These are phyloP conservation scores for Wickerhamomyces sp. DNA, from an alignment of 1,139 yeast species.

Conservation along the genomic window DNA sequence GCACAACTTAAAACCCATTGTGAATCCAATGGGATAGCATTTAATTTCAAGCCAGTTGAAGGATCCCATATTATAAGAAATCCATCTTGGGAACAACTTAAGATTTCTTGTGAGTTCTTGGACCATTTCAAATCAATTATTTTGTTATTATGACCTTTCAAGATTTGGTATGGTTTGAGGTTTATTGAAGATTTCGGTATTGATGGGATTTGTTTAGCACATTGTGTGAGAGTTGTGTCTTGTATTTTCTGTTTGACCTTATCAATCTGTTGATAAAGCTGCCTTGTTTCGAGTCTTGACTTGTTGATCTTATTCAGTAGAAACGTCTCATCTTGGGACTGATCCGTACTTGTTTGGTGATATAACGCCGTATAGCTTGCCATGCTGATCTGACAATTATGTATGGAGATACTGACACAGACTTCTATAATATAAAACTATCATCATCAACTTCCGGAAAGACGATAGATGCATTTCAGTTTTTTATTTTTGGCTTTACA, in stretches of 20 bases:
- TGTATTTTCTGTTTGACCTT: constrained; percentile 36
- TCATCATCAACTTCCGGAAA: background rate
- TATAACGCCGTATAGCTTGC: too few relatives aligned
- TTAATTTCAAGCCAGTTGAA: constrained; percentile 62
- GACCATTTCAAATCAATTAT: constrained; percentile 69
- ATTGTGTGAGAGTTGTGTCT: constrained; percentile 41
- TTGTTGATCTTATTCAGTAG: constrained; percentile 14
- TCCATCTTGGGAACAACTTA: constrained; percentile 87
- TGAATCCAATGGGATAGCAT: constrained; percentile 65
- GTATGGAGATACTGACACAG: too few relatives aligned
- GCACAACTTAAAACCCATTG: constrained; percentile 81
- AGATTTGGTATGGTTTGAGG: constrained; percentile 34
- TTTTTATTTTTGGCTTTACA: background rate
- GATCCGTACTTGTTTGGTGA: too few relatives aligned
- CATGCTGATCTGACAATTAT: too few relatives aligned
- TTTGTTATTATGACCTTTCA: constrained; percentile 75
- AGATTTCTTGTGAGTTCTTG: constrained; percentile 48
- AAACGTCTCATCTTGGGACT: background rate
- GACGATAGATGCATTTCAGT: too few relatives aligned
- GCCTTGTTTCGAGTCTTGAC: constrained; percentile 44
- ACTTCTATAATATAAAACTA: too few relatives aligned
- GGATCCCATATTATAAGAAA: constrained; percentile 83
- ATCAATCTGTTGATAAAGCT: constrained; percentile 46
- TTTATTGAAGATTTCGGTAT: constrained; percentile 23
- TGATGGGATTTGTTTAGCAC: constrained; percentile 30